phyloP scores from a whole-genome alignment of 176 grass and related monocot genomes.

The Rhynchospora tenuis region DNA sequence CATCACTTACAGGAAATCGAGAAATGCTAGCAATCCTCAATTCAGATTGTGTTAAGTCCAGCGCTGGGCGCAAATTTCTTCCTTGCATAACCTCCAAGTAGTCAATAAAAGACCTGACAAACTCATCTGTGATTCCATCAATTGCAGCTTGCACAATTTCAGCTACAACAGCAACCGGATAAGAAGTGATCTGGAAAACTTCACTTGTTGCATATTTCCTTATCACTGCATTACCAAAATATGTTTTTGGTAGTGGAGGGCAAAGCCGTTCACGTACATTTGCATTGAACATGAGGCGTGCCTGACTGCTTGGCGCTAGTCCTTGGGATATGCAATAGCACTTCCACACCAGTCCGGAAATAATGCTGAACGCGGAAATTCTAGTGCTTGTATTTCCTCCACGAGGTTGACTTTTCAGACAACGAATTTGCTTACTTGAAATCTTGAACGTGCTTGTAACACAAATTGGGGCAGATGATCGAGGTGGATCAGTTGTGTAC shows the following conservation, averaged over 20 bases:
- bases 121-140: not conserved
- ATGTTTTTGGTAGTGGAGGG: constrained; percentile 2
- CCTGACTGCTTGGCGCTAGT: not conserved
- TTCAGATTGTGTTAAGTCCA: not conserved
- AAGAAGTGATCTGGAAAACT: not conserved
- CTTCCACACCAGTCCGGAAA: constrained; percentile 20
- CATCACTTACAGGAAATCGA: not conserved
- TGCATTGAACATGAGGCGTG: not conserved
- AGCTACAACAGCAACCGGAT: not conserved
- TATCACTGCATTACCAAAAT: constrained; percentile 24
- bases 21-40: not conserved
- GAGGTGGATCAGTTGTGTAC: not conserved
- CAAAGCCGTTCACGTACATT: not conserved
- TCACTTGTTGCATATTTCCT: not conserved
- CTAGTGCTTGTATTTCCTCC: not conserved
- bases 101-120: constrained; percentile 1
- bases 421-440: not conserved
- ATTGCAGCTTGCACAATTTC: not conserved
- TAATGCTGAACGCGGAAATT: constrained; percentile 14
- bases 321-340: not conserved
- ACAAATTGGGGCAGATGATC: not conserved
- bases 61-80: not conserved
- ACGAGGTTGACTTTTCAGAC: not conserved
- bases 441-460: not conserved
- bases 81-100: not conserved